These are phyloP conservation scores for Vanderwaltozyma tropicalis DNA, from an alignment of 805 yeast genomes.

Conservation along the genomic window DNA sequence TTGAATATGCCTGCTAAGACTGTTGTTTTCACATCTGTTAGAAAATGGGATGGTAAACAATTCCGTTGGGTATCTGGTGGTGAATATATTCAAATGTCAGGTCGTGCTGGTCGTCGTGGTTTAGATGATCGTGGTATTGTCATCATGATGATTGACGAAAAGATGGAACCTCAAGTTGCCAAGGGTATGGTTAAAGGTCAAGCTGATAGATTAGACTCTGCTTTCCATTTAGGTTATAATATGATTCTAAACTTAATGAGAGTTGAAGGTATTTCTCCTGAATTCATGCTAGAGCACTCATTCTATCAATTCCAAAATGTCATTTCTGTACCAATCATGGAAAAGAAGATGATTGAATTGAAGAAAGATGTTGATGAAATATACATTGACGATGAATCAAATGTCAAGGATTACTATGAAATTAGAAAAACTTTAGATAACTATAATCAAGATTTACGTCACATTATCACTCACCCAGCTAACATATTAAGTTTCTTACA, in stretches of 20 bases:
- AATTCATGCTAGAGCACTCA: constrained; percentile 88
- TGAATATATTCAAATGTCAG: constrained; percentile 98
- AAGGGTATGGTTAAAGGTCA: constrained; percentile 99
- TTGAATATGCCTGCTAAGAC: constrained; percentile 99
- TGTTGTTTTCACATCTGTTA: constrained; percentile 92
- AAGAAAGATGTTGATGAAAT: constrained; percentile 39
- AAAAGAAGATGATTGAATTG: constrained; percentile 48
- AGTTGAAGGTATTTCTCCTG: constrained; percentile 97
- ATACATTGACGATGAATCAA: constrained; percentile 60
- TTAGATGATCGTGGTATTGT: constrained; percentile 98
- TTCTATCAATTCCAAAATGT: constrained; percentile 94
- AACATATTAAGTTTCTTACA: constrained; percentile 75
- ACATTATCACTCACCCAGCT: constrained; percentile 85
- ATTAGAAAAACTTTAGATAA: constrained; percentile 57
- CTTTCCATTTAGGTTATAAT: constrained; percentile 93
- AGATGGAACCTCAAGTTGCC: constrained; percentile 98
- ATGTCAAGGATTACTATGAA: constrained; percentile 75
- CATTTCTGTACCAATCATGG: constrained; percentile 78
- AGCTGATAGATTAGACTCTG: constrained; percentile 94
- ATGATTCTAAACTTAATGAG: constrained; percentile 94
- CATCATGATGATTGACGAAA: constrained; percentile 98
- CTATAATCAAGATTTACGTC: constrained; percentile 67
- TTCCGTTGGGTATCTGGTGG: constrained; percentile 99
- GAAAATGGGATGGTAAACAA: constrained; percentile 97
- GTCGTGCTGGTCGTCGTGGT: constrained; percentile 99